Percentiles rank a stretch among this genome's conserved stretches.
These are phyloP conservation scores for Suillus spraguei DNA, from an alignment of 768 basidiomycete genomes.

Conservation along the genomic window DNA sequence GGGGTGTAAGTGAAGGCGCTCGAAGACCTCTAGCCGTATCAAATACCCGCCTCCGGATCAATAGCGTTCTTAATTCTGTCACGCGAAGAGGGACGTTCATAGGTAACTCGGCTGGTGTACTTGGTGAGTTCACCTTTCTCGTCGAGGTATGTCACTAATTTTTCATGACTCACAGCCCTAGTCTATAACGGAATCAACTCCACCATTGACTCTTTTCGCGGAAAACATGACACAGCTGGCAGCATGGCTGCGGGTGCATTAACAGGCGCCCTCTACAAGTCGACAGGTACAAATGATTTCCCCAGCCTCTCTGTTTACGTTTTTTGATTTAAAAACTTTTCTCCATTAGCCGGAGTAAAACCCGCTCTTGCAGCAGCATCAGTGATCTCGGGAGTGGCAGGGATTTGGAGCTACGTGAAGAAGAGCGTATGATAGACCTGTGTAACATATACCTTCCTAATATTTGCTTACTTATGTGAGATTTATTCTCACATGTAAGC, in stretches of 20 bases:
- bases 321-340: conserved; percentile 36
- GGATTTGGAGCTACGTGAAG: conserved; percentile 95
- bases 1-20: conserved; percentile 96
- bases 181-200: conserved; percentile 97
- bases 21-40: conserved; percentile 84
- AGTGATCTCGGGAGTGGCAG: conserved; percentile 87
- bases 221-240: conserved; percentile 88
- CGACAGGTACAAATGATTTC: conserved; percentile 72
- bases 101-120: conserved; percentile 96
- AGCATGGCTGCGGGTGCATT: conserved; percentile 91
- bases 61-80: conserved; percentile 94
- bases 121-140: conserved; percentile 68
- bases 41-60: conserved; percentile 88
- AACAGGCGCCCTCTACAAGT: conserved; percentile 91
- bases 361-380: conserved; percentile 90
- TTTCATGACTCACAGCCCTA: conserved; percentile 63
- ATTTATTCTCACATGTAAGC: conserved; percentile 26
- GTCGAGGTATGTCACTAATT: conserved; percentile 41
- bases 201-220: conserved; percentile 84
- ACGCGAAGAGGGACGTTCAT: conserved; percentile 97
- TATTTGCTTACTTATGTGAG: conserved; percentile 37
- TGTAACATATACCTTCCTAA: conserved; percentile 45
- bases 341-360: conserved; percentile 80
- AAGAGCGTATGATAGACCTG: conserved; percentile 69
- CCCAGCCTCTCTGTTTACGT: conserved; percentile 33